Conservation (phyloP, 2,329 filamentous ascomycete genomes). For the Aspergillus spinulosporus region DNA sequence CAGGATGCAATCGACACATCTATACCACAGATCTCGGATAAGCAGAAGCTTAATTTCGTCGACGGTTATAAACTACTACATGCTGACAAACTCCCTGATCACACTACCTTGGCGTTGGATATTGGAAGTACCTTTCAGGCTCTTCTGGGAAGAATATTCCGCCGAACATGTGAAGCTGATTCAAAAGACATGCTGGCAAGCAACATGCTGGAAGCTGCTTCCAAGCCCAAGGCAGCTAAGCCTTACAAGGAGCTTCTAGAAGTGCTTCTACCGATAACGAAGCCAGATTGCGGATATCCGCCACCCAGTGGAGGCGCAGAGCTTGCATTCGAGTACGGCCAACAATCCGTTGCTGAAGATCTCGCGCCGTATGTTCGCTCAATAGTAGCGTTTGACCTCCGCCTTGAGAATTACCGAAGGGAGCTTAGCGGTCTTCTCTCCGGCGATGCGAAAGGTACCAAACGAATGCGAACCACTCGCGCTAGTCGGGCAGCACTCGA, state of each 20-base stretch:
- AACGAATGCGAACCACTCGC: constrained; percentile 70
- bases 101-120: constrained; percentile 39
- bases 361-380: constrained; percentile 86
- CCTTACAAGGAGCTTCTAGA: constrained; percentile 45
- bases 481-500: constrained; percentile 75
- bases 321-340: constrained; percentile 74
- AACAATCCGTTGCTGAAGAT: constrained; percentile 68
- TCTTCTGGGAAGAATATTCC: constrained; percentile 30
- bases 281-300: constrained; percentile 36
- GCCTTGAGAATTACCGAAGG: constrained; percentile 66
- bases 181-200: constrained; percentile 28
- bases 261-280: constrained; percentile 56
- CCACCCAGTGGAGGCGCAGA: constrained; percentile 43
- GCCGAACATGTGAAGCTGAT: constrained; percentile 19
- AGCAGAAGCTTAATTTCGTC: constrained; percentile 56
- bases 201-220: constrained; percentile 33
- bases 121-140: constrained; percentile 36
- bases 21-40: constrained; percentile 57
- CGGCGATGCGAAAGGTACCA: constrained; percentile 54
- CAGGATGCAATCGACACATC: constrained; percentile 63
- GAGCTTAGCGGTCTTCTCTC: constrained; percentile 63
- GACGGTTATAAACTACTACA: constrained; percentile 57
- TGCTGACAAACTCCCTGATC: constrained; percentile 50
- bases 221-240: constrained; percentile 17
- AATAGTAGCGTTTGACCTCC: constrained; percentile 75